Evolutionary conservation across 1,284 basidiomycete genomes (phyloP).

Genomic region (Tylopilus sp.): DNA sequence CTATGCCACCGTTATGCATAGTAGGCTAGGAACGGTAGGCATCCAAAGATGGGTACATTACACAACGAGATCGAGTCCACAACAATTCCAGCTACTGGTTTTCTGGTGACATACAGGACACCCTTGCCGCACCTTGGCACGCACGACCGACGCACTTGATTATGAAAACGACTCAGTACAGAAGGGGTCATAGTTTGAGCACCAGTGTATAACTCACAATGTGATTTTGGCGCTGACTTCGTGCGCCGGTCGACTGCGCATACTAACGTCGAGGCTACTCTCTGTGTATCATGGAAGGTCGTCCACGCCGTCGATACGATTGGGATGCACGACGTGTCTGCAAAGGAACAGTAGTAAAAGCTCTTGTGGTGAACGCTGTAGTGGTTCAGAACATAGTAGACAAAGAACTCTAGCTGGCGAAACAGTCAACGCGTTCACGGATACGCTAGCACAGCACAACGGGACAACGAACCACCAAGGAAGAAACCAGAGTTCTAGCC

Average conservation of each 20-base stretch:
- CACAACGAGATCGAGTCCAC: conserved; percentile 12
- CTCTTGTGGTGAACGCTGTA: conserved; percentile 56
- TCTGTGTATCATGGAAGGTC: conserved; percentile 49
- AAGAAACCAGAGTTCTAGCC: conserved; percentile 70
- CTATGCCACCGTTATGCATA: too few species aligned
- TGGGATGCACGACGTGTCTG: conserved; percentile 78
- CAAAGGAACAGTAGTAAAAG: conserved; percentile 79
- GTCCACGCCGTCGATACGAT: conserved; percentile 59
- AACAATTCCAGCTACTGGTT: background rate
- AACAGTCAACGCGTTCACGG: background rate
- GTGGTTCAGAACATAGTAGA: conserved; percentile 56
- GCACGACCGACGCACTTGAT: conserved; percentile 63
- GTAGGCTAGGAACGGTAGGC: too few species aligned
- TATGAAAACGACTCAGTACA: conserved; percentile 1
- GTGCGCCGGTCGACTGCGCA: conserved; percentile 38
- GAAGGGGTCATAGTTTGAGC: too few species aligned
- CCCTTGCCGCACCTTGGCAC: conserved; percentile 56
- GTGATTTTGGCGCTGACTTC: conserved; percentile 66
- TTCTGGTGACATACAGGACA: conserved; percentile 73
- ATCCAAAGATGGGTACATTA: conserved; percentile 15
- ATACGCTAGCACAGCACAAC: background rate
- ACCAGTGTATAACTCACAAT: conserved; percentile 50
- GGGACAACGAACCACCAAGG: conserved; percentile 48
- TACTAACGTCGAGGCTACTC: conserved; percentile 37
- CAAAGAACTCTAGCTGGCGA: conserved; percentile 52